A percentile compares a stretch with the other conserved stretches of the same genome.
These are phyloP conservation scores for Cynanchum wilfordii DNA, from an alignment of 257 asterid genomes.

Conservation along the genomic window DNA sequence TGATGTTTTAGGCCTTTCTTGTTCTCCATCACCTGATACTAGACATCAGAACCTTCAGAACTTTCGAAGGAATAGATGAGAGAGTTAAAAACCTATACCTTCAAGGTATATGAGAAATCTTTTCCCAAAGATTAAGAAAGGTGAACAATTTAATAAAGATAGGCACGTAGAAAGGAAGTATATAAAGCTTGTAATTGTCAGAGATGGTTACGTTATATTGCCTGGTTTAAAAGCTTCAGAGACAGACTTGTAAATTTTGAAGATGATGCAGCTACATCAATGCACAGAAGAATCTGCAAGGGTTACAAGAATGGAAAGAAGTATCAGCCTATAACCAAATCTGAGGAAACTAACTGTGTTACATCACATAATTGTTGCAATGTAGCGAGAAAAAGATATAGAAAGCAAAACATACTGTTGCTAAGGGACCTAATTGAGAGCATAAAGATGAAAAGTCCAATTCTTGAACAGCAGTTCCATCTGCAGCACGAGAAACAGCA, in stretches of 20 bases:
- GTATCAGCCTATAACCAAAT: conserved; percentile 23
- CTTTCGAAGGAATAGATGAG: background rate
- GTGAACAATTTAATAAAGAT: background rate
- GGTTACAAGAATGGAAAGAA: conserved; percentile 11
- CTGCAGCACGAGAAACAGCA: conserved; percentile 86
- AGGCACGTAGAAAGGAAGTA: background rate
- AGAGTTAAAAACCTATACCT: background rate
- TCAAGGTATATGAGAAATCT: background rate
- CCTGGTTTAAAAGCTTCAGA: conserved; percentile 83
- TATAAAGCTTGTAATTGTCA: conserved; percentile 2
- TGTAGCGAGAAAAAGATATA: conserved; percentile 20
- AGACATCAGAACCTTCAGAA: background rate
- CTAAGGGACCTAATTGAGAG: conserved; percentile 88
- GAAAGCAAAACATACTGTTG: conserved; percentile 52
- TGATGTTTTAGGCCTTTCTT: too few species aligned
- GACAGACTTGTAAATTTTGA: conserved; percentile 71
- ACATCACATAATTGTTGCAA: conserved; percentile 20
- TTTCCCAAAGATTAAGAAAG: background rate
- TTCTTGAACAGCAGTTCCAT: conserved; percentile 62
- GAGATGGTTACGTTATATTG: conserved; percentile 28
- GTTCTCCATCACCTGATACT: background rate
- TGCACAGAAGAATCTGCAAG: conserved; percentile 79
- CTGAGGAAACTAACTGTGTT: conserved; percentile 26
- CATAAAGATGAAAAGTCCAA: conserved; percentile 70
- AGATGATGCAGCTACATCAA: conserved; percentile 87